Conservation (phyloP, 192 early-diverging fungal species). For the Phlyctochytrium planicorne region DNA sequence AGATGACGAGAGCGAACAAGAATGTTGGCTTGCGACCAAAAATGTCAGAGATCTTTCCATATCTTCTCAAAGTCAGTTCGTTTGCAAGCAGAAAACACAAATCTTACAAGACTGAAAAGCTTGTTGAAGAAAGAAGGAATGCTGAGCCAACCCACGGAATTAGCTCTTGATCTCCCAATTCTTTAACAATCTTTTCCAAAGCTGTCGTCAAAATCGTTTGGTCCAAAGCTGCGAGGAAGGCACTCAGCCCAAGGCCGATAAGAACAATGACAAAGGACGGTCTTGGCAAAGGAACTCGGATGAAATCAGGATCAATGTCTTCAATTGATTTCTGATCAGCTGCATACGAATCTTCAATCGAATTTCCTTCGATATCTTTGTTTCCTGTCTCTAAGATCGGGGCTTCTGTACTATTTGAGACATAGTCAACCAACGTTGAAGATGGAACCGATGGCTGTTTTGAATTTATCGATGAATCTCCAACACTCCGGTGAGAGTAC, state of each 20-base stretch:
- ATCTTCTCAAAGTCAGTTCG: constrained; percentile 24
- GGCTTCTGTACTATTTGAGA: too few species aligned
- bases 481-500: too few species aligned
- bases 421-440: neutral
- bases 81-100: neutral
- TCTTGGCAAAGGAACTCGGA: constrained; percentile 11
- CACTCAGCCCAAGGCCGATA: neutral
- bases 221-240: constrained; percentile 16
- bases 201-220: constrained; percentile 22
- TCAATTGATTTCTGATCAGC: neutral
- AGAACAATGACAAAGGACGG: constrained; percentile 6
- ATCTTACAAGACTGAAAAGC: neutral
- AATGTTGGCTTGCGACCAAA: constrained; percentile 85
- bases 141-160: constrained; percentile 26
- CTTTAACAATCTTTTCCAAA: constrained; percentile 29
- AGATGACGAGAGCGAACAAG: constrained; percentile 70
- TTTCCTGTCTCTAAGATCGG: too few species aligned
- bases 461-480: too few species aligned
- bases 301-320: neutral
- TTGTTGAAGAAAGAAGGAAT: neutral
- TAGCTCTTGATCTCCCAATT: constrained; percentile 13
- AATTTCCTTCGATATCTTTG: too few species aligned
- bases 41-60: constrained; percentile 88
- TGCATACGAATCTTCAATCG: too few species aligned
- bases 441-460: too few species aligned